A percentile compares a stretch with the other conserved stretches of the same genome.
These are phyloP conservation scores for Fagopyrum tataricum DNA, from an alignment of 148 eudicot species.

Conservation along the genomic window DNA sequence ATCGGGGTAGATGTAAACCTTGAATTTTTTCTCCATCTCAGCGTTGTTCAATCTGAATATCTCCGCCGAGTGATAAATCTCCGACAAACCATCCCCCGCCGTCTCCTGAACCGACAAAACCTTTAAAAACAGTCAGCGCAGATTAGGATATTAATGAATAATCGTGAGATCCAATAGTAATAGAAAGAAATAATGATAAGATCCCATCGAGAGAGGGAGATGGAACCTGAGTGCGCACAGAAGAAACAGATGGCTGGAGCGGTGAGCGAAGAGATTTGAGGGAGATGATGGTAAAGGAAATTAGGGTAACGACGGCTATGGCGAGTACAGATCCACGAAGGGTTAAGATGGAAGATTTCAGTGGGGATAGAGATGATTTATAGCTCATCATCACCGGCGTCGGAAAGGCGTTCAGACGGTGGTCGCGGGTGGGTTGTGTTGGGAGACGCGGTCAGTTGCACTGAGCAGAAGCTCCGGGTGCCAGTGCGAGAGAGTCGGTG, in stretches of 20 bases:
- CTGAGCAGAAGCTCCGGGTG: no score
- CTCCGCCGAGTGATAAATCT: constrained; percentile 57
- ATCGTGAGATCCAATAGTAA: background rate
- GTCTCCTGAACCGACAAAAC: constrained; percentile 11
- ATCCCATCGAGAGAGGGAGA: background rate
- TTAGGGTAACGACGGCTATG: constrained; percentile 47
- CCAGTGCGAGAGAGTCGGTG: no score
- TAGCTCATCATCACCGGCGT: no score
- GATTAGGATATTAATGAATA: background rate
- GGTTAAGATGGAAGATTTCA: background rate
- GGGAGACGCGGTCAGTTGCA: no score
- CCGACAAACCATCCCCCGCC: constrained; percentile 20
- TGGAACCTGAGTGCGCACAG: constrained; percentile 17
- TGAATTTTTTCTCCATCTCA: constrained; percentile 71
- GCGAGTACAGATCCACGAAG: constrained; percentile 54
- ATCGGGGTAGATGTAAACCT: constrained; percentile 73
- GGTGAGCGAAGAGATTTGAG: constrained; percentile 48
- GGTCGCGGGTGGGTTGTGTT: no score
- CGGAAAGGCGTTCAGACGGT: no score
- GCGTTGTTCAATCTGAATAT: constrained; percentile 50
- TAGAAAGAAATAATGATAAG: background rate
- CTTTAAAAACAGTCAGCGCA: constrained; percentile 4
- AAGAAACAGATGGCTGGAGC: constrained; percentile 11
- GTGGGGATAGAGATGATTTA: no score
- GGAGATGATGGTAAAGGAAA: constrained; percentile 59